Base-by-base conservation (phyloP, 371 early-diverging fungal species). In the Zopfochytrium polystomum region DNA sequence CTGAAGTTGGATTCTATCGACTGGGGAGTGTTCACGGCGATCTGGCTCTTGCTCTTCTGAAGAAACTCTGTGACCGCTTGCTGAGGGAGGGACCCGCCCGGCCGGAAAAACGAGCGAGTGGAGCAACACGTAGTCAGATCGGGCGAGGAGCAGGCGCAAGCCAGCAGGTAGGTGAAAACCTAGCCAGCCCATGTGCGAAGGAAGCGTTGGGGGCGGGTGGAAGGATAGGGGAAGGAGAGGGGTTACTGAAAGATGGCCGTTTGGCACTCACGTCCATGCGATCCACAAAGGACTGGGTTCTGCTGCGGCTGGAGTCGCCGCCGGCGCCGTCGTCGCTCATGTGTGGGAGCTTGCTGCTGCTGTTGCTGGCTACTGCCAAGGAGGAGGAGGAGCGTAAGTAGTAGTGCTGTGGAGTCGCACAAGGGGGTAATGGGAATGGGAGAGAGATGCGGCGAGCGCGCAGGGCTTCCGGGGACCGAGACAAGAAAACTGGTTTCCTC, bases 1-100 rank as follows among this genome's bases (percentile, higher is more conserved):
- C 63, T 49, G 51, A 66, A 66, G 46, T 60, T 60, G 26, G 66
- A 66, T 32, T 66, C 66, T 31, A 66, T 54, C 1, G 64, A 38
- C 20, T n/a, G 43, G 18, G 66, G 66, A 9, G 66, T 66, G 55
- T 57, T 53, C 11, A 66, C 38, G 29, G 60, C 60, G 22, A 66
- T 45, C 5, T 32, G 33, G 25, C 46, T 52, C 45, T 59, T 66
- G 1, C 57, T 50, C 18, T 60, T 51, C 22, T 49, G 52, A 45
- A 66, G 43, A 32, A 66, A 59, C 25, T 55, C 66, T 9, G 66
- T 60, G 29, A 66, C 66, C 31, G 66, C 55, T n/a, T 60, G 29
- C 66, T 66, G 33, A 18, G 58, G 45, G 20, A 18, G n/a, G 11
- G 52, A 23, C 18, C n/a, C 18, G 27, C 9, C 20, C 2, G 27